Evolutionary conservation across 192 early-diverging fungal species (phyloP), one percentile per base, ranked within the genome.

Genomic region (Backusella tuberculispora): DNA sequence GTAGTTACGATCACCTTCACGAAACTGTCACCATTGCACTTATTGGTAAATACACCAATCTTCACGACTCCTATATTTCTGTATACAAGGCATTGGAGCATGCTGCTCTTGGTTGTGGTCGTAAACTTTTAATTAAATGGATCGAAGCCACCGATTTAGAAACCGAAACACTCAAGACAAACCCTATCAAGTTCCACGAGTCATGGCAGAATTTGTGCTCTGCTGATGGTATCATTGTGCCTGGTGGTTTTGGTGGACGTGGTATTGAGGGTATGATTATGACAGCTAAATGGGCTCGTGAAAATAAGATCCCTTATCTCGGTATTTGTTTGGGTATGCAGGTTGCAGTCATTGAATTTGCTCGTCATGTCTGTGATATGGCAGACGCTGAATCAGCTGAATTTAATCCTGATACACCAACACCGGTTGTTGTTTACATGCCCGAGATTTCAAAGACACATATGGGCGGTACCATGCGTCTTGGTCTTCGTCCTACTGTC

Each of bases 301-400:
- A 98, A 85, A 92, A 97, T 85, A 95, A 95, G 71, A 83, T 99
- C 43, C 98, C 98, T 56, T 99, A 96, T 85, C 92, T 99, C 45
- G 98, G 98, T 64, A 96, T 99, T 79, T 99, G 98, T 83, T 88
- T 99, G 50, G 98, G 98, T 72, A 85, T 99, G 75, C 98, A 99
- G 75, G 88, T 99, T 29, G 97, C 98, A 15, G 95, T 97, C 15
- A 95, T 99, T 66, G 98, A 99, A 78, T 98, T 97, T 87, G 95
- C 96, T 10, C 92, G 98, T 69, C 90, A 98, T 76, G 93, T 98
- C 8, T 94, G 92, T 74, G 94, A 91, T 42, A 85, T 99, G 75
- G 42, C 80, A 38, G 88, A 84, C 46, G 97, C 97, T 41, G 87
- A 95, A 80, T 97, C 95, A 12, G 90, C 89, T 69, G 98, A 99